Conservation (phyloP, 2,329 filamentous ascomycete species). For the Aureobasidium lini region DNA sequence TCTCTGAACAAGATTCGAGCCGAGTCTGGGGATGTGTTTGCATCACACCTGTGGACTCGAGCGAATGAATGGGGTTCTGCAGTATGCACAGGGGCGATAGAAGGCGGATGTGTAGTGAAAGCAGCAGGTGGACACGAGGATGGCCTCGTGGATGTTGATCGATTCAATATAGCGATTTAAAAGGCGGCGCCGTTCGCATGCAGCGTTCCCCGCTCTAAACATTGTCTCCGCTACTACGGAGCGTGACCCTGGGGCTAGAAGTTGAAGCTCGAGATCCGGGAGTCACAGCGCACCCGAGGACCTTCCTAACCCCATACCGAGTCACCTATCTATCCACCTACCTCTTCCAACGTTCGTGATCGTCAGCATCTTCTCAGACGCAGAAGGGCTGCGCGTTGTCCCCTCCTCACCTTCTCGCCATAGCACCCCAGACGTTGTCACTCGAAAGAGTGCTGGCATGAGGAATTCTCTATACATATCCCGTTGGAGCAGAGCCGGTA, state of each 20-base stretch:
- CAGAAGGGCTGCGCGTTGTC: neutral
- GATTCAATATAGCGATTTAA: neutral
- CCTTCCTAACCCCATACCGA: neutral
- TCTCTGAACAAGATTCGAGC: neutral
- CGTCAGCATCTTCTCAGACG: neutral
- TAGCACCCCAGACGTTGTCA: neutral
- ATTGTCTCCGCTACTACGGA: neutral
- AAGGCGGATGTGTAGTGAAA: neutral
- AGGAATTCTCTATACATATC: neutral
- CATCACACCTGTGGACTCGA: neutral
- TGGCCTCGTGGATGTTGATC: neutral
- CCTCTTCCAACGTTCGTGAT: neutral
- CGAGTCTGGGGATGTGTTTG: slow-evolving; percentile 6
- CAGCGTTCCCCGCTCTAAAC: slow-evolving; percentile 8
- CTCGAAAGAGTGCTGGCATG: slow-evolving; percentile 10
- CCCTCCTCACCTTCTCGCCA: neutral
- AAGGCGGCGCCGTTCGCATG: neutral
- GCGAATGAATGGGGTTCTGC: neutral
- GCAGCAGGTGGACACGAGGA: neutral
- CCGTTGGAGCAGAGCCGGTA: slow-evolving; percentile 7
- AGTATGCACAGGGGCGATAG: neutral
- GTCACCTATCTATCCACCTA: neutral
- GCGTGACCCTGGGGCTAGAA: slow-evolving; percentile 12
- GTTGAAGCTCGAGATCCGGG: slow-evolving; percentile 7
- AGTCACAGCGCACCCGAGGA: slow-evolving; percentile 1